A percentile compares a stretch with the other conserved stretches of the same genome.
Evolutionary conservation across 805 yeast genomes (phyloP).

Genomic region (Wickerhamomyces alni): DNA sequence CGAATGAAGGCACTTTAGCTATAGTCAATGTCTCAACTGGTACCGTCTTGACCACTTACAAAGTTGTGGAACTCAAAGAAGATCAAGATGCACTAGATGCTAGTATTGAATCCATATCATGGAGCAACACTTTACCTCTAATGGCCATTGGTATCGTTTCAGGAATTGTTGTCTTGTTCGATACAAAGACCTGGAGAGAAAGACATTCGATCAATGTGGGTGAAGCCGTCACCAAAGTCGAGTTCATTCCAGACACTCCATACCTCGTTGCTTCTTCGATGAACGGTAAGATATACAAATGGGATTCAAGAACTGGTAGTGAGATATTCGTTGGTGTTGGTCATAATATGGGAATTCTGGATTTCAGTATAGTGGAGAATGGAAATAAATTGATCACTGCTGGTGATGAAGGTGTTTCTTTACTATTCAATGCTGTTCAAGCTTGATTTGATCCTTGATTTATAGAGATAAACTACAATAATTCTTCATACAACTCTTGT

Average conservation of each 20-base stretch:
- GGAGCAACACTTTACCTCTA: conserved; percentile 62
- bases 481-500: too few relatives aligned
- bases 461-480: too few relatives aligned
- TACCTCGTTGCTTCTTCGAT: conserved; percentile 64
- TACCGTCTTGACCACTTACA: conserved; percentile 55
- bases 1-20: conserved; percentile 80
- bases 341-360: conserved; percentile 91
- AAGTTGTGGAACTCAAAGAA: conserved; percentile 52
- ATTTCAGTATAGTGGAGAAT: conserved; percentile 62
- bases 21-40: conserved; percentile 78
- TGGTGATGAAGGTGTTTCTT: conserved; percentile 93
- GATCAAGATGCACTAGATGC: conserved; percentile 57
- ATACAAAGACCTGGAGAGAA: conserved; percentile 79
- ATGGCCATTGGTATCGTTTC: conserved; percentile 87
- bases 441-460: too few relatives aligned
- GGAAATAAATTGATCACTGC: conserved; percentile 80
- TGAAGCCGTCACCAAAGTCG: conserved; percentile 82
- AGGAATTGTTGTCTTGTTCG: conserved; percentile 80
- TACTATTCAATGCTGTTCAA: conserved; percentile 35
- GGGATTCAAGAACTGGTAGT: conserved; percentile 86
- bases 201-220: conserved; percentile 62
- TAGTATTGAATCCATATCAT: conserved; percentile 74
- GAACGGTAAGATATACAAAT: conserved; percentile 81
- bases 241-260: conserved; percentile 55
- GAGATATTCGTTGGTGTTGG: conserved; percentile 78